Percentiles rank a stretch among this genome's conserved stretches.
phyloP scores from a whole-genome alignment of 805 yeast species.

The Starmera dryadoides region DNA sequence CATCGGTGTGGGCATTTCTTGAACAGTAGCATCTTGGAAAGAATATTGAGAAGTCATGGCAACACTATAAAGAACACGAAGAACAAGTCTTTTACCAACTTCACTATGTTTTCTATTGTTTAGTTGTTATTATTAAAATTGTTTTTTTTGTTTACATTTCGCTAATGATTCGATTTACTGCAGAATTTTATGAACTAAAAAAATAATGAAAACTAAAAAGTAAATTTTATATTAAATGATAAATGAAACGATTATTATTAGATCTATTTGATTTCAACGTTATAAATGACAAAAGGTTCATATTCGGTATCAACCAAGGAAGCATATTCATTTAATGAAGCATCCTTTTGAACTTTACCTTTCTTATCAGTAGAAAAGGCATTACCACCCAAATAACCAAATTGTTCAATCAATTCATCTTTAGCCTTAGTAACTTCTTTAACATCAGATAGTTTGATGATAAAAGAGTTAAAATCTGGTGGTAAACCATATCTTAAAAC shows the following conservation, averaged over 20 bases:
- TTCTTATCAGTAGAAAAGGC: slow-evolving; percentile 66
- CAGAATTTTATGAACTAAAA: too few species aligned
- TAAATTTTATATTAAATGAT: too few species aligned
- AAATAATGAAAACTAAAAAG: too few species aligned
- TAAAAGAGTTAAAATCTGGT: slow-evolving; percentile 66
- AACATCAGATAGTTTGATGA: slow-evolving; percentile 36
- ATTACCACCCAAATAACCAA: slow-evolving; percentile 87
- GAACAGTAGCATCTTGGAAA: too few species aligned
- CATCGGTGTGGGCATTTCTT: slow-evolving; percentile 1
- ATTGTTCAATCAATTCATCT: slow-evolving; percentile 61
- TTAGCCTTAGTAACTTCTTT: slow-evolving; percentile 50
- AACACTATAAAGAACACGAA: too few species aligned
- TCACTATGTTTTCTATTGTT: too few species aligned
- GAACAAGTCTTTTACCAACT: too few species aligned
- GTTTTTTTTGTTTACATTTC: too few species aligned
- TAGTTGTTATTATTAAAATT: too few species aligned
- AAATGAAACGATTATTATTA: neutral
- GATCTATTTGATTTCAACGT: slow-evolving; percentile 31
- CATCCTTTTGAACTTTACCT: slow-evolving; percentile 59
- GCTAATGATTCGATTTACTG: too few species aligned
- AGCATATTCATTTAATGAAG: slow-evolving; percentile 76
- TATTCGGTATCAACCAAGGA: slow-evolving; percentile 90
- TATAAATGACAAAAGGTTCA: slow-evolving; percentile 91
- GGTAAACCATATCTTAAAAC: slow-evolving; percentile 96
- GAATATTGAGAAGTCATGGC: too few species aligned